Conservation (phyloP, 805 yeast species). For the Scheffersomyces stipitis region DNA sequence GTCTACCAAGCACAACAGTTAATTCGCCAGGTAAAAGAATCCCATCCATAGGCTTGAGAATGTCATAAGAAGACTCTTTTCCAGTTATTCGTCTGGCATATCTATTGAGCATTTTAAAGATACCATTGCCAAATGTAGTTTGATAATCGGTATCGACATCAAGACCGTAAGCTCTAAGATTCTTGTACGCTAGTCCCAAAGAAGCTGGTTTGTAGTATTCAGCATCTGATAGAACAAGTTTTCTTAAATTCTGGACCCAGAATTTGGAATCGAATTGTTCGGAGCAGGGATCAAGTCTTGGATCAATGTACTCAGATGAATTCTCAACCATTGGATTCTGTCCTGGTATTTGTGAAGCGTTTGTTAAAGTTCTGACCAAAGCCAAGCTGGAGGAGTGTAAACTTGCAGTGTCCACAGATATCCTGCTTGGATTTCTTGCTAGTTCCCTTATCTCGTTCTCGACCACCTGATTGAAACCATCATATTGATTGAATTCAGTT, state of each 20-base stretch:
- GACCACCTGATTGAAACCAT: no score
- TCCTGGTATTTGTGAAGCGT: constrained; percentile 10
- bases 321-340: neutral
- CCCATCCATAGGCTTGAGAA: constrained; percentile 30
- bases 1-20: constrained; percentile 39
- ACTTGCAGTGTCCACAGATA: no score
- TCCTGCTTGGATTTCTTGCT: no score
- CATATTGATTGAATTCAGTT: no score
- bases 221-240: constrained; percentile 3
- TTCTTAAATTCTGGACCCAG: constrained; percentile 7
- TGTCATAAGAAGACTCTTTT: constrained; percentile 26
- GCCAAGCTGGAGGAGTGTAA: no score
- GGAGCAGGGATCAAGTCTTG: constrained; percentile 6
- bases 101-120: neutral
- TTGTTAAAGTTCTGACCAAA: constrained; percentile 1
- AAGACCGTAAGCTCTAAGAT: constrained; percentile 3
- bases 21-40: constrained; percentile 34
- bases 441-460: no score
- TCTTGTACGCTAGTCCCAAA: constrained; percentile 1
- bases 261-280: constrained; percentile 2
- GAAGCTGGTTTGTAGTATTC: constrained; percentile 8
- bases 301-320: neutral
- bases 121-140: constrained; percentile 6
- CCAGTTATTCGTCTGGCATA: constrained; percentile 3
- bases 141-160: constrained; percentile 4